phyloP scores from a whole-genome alignment of 225 moss, liverwort and hornwort genomes.

The Polytrichum formosum region DNA sequence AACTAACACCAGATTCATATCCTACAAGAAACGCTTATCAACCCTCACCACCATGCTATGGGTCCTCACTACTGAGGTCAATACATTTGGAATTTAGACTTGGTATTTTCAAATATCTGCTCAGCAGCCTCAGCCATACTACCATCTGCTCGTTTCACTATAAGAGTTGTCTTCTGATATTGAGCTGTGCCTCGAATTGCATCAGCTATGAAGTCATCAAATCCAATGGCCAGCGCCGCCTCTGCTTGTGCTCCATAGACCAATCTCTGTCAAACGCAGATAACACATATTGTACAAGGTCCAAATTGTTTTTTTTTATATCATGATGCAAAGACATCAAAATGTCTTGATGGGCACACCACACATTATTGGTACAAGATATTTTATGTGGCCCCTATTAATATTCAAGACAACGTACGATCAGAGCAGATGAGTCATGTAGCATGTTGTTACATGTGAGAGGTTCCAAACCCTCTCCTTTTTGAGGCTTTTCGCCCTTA shows the following conservation, averaged over 20 bases:
- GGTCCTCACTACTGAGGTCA: constrained; percentile 17
- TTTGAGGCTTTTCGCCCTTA: too few relatives aligned
- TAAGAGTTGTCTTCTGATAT: constrained; percentile 77
- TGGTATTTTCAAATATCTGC: constrained; percentile 85
- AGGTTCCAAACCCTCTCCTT: too few relatives aligned
- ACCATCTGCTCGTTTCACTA: constrained; percentile 89
- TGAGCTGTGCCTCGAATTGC: constrained; percentile 88
- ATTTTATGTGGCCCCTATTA: too few relatives aligned
- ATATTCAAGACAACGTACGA: too few relatives aligned
- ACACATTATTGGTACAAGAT: too few relatives aligned
- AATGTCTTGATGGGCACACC: background rate
- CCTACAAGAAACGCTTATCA: too few relatives aligned
- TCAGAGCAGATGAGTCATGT: too few relatives aligned
- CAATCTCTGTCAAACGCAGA: constrained; percentile 54
- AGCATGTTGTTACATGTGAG: background rate
- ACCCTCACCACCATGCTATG: background rate
- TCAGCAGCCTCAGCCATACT: constrained; percentile 75
- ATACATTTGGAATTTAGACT: constrained; percentile 71
- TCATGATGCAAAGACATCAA: background rate
- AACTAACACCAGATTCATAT: too few relatives aligned
- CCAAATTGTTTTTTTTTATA: too few relatives aligned
- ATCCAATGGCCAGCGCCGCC: constrained; percentile 92
- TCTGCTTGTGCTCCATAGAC: constrained; percentile 98
- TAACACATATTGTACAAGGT: background rate
- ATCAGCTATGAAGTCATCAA: constrained; percentile 98